These are phyloP conservation scores for Oxytropis ochrocephala DNA, from an alignment of 306 rosid species.

Conservation along the genomic window DNA sequence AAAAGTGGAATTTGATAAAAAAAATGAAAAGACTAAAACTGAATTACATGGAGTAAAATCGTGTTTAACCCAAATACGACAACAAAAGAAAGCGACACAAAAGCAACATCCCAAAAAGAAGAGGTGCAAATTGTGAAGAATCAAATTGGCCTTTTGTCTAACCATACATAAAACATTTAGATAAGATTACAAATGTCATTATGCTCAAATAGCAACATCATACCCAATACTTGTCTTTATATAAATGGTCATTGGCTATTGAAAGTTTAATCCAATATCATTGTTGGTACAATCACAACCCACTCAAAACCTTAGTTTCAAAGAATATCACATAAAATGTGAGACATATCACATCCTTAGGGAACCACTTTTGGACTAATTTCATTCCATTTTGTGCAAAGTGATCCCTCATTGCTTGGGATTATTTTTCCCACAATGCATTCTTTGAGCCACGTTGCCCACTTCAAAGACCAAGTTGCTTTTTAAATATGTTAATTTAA, in stretches of 20 bases:
- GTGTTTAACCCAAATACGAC: background rate
- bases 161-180: conserved; percentile 25
- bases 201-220: conserved; percentile 25
- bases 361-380: conserved; percentile 8
- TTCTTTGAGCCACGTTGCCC: conserved; percentile 37
- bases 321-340: conserved; percentile 6
- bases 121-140: conserved; percentile 1
- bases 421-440: background rate
- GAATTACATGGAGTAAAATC: too few relatives aligned
- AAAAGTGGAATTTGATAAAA: too few relatives aligned
- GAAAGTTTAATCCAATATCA: background rate
- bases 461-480: conserved; percentile 20
- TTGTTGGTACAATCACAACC: background rate
- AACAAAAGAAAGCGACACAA: background rate
- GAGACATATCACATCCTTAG: too few relatives aligned
- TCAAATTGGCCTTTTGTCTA: conserved; percentile 7
- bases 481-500: conserved; percentile 33
- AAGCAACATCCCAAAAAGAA: background rate
- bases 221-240: conserved; percentile 9
- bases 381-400: background rate
- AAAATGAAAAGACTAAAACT: too few relatives aligned
- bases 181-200: conserved; percentile 27
- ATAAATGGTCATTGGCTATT: background rate
- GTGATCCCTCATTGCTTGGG: conserved; percentile 15
- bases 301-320: background rate